Base-by-base conservation (phyloP, 164 flowering plant genomes). In the Cinnamomum chago region DNA sequence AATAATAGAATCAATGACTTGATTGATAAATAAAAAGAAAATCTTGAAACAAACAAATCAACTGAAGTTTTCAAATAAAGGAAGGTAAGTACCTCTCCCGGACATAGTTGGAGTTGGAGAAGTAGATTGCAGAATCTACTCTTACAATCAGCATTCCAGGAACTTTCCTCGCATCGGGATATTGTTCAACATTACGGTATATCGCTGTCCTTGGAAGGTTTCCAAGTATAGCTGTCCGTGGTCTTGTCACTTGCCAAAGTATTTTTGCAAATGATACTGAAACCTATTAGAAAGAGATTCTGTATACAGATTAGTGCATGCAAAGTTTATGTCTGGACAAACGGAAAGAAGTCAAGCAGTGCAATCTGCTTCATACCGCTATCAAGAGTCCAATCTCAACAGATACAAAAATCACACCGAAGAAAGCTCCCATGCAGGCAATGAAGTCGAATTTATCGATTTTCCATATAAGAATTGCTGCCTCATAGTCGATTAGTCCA, bases 381-480 rank as follows among this genome's bases (percentile, higher is more conserved):
- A 93, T 89, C 70, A 93, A 69, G 75, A 95, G 95, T 27, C 99
- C 99, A 6, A 87, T 86, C 82, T 95, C 98, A 51, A 95, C 96
- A 62, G 95, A 86, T 7, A 24, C 68, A 72, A 95, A 93, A 40
- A 93, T 73, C 0, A 95, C 99, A 20, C 98, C 99, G 72, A 93
- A 76, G 83, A 93, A 95, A 30, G 99, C 98, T 78, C 99, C 98
- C 84, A 90, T 79, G 76, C 99, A 95, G 58, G 97, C 98, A 67
- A 93, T 75, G 67, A 95, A 95, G 76, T 95, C 98, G 25, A 93
- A 83, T 68, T 92, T 93, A 66, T 95, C 99, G 6, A 92, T 88
- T 85, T 89, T 95, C 90, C 92, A 93, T 27, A 95, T 90, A 76
- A 90, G 84, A 71, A 84, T 27, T 11, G 86, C 90, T 27, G 93